phyloP scores from a whole-genome alignment of 768 basidiomycete genomes.

The Boletus speciosus region DNA sequence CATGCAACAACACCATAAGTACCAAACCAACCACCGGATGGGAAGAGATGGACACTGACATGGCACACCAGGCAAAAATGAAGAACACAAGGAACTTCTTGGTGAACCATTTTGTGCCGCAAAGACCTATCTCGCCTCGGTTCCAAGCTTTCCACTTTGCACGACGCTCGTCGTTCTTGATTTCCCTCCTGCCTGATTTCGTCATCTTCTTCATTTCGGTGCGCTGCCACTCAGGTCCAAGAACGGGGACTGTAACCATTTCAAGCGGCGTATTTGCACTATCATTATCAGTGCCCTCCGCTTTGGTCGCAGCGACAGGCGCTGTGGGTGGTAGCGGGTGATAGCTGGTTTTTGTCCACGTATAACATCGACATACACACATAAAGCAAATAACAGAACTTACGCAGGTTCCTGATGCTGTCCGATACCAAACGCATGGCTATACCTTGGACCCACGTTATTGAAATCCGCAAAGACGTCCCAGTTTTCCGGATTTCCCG shows the following conservation, averaged over 20 bases:
- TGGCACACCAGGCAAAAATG: constrained; percentile 56
- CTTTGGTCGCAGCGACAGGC: constrained; percentile 27
- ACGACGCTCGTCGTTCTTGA: constrained; percentile 48
- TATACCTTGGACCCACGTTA: constrained; percentile 78
- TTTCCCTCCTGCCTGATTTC: constrained; percentile 63
- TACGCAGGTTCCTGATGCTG: constrained; percentile 45
- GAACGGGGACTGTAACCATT: constrained; percentile 86
- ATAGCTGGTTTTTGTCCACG: constrained; percentile 34
- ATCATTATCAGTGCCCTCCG: constrained; percentile 35
- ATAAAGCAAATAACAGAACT: constrained; percentile 21
- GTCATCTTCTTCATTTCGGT: constrained; percentile 77
- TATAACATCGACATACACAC: constrained; percentile 5
- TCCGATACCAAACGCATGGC: constrained; percentile 50
- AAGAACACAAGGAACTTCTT: constrained; percentile 67
- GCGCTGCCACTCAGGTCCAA: constrained; percentile 88
- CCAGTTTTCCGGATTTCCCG: constrained; percentile 48
- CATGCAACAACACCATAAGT: constrained; percentile 1
- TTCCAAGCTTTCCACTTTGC: constrained; percentile 74
- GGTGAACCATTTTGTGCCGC: constrained; percentile 71
- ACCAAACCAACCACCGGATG: neutral
- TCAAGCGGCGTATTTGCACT: constrained; percentile 57
- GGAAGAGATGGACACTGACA: constrained; percentile 37
- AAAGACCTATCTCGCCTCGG: constrained; percentile 75
- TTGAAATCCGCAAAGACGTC: constrained; percentile 90
- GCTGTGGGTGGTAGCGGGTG: constrained; percentile 38